Evolutionary conservation across 2,329 filamentous ascomycete species (phyloP), one percentile per base, ranked within the genome.

Genomic region (Beauveria sp.): DNA sequence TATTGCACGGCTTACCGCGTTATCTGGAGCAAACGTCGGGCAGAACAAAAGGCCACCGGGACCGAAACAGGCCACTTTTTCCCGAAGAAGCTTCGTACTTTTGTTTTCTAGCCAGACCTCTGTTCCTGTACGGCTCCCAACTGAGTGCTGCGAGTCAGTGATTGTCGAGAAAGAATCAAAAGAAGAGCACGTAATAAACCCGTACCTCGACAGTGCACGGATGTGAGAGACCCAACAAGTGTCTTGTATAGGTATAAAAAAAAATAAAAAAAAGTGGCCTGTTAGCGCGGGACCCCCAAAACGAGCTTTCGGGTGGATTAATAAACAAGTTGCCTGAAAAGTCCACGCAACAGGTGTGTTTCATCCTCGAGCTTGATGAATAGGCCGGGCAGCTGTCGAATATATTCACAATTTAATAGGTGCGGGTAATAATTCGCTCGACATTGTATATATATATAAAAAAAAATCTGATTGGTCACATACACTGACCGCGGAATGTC

Each of bases 11-110:
- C 88, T 90, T 46, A 81, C 79, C 2, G 70, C 62, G 65, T 91
- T 91, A 0, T 80, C 79, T 0, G 79, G 74, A 3, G 83, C 80
- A 8, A 0, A 91, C 88, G 71, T 90, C 86, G 2, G 87, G 87
- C 31, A 31, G 63, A 84, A 80, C 28, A 79, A 80, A 76, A 81
- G 84, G 7, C 76, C 80, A 43, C 83, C 82, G 0, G 76, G 67
- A 1, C 75, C 76, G 42, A 77, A 83, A 0, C 74, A 71, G 3
- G 65, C 65, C 40, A 80, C 74, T 52, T 79, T 75, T 45, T 85
- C 79, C 4, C 74, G 74, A 51, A 90, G 79, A 3, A 90, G 70
- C 68, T 81, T 87, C 26, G 77, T 74, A 0, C 83, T 82, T 82
- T 4, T 90, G 74, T 0, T 78, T 76, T 69, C 87, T 88, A 1